Base-by-base conservation (phyloP, 345 rosid species). In the Arabidopsis thaliana region DNA sequence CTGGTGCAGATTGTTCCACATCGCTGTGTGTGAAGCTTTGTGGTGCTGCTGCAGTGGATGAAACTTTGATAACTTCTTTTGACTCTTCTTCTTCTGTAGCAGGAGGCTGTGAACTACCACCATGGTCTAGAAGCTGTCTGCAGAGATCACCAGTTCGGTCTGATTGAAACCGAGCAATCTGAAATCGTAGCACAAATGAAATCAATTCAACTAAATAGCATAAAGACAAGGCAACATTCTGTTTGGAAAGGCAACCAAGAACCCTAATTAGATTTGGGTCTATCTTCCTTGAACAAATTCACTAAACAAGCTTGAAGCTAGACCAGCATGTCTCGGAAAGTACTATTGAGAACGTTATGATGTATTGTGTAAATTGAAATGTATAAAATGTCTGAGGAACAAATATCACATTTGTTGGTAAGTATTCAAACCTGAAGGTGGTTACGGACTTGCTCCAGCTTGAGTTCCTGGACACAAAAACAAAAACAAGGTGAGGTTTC, bases 361-460 rank as follows among this genome's bases (percentile, higher is more conserved):
- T 46, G 48, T 63, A 12, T 36, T 67, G 42, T 56, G 72, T 56
- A 30, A 44, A 37, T 5, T 34, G 42, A 46, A 46, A 56, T 28
- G 42, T 37, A 16, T 10, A 22, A 3, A 49, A 36, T 25, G 41
- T 38, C 25, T 75, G 61, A 41, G n/a, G 61, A 52, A 11, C 32
- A 2, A 2, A 28, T 28, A 61, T 37, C 38, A 50, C 37, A 32
- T 52, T 58, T 32, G 59, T 33, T 37, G 40, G 49, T 68, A 69
- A 13, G 61, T 65, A 3, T 5, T 34, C 82, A 80, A 73, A 94
- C 98, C 98, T 94, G 91, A 80, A 92, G 92, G 65, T 90, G 90
- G 81, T 51, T 83, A 24, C 87, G 92, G 62, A 90, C 76, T 79
- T 85, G 85, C 72, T 87, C 88, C 82, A 94, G 87, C 85, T 87